Evolutionary conservation across 1,139 yeast genomes (phyloP).

Genomic region (Kodamaea alishanica): DNA sequence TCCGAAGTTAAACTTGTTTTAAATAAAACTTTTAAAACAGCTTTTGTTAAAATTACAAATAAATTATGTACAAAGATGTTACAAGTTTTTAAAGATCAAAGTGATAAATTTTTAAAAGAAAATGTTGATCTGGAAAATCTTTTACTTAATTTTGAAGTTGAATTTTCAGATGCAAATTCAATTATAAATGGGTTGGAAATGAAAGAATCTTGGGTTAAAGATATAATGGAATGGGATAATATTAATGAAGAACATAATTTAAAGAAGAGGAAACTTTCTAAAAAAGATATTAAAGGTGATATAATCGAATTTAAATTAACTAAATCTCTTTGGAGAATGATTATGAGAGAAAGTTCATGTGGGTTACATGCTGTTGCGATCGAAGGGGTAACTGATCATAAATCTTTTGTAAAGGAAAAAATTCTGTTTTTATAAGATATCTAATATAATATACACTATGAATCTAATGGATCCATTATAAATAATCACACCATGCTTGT

Average conservation of each 20-base stretch:
- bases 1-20: conserved; percentile 31
- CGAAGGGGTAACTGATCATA: conserved; percentile 30
- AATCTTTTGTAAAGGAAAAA: conserved; percentile 16
- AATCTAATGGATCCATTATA: no score
- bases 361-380: conserved; percentile 30
- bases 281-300: conserved; percentile 25
- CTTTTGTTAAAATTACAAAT: conserved; percentile 27
- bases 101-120: conserved; percentile 21
- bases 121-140: conserved; percentile 18
- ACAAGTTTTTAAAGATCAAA: conserved; percentile 24
- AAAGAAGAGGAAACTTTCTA: conserved; percentile 15
- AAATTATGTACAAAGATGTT: conserved; percentile 22
- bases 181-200: conserved; percentile 36
- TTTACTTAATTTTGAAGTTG: conserved; percentile 21
- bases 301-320: conserved; percentile 32
- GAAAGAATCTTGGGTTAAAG: conserved; percentile 34
- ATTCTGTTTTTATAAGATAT: conserved; percentile 19
- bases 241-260: conserved; percentile 4
- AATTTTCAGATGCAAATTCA: conserved; percentile 27
- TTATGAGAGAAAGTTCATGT: conserved; percentile 22
- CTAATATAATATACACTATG: background rate
- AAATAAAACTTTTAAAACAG: conserved; percentile 25
- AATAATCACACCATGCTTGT: no score
- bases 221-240: conserved; percentile 19
- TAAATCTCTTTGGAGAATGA: conserved; percentile 34